Evolutionary conservation across 139 green algal species (phyloP), one percentile per base, ranked within the genome.

Genomic region (Parachlorella kessleri): DNA sequence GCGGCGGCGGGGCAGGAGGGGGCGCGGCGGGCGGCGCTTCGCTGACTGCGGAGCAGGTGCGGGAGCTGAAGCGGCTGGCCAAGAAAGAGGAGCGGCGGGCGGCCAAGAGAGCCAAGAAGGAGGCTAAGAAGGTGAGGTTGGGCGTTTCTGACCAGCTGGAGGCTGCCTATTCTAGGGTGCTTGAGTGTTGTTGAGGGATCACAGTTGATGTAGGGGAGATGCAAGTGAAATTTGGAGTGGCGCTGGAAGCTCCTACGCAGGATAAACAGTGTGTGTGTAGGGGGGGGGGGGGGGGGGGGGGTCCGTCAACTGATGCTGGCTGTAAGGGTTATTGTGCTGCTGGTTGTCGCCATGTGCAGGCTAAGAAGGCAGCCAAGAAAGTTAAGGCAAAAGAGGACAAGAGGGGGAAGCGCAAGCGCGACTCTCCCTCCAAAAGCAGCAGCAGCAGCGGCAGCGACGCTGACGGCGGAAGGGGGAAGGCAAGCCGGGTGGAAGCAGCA

Each of bases 11-110:
- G n/a, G n/a, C n/a, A n/a, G n/a, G n/a, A n/a, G n/a, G n/a, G n/a
- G n/a, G n/a, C n/a, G 55, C 18, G 24, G 32, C n/a, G 8, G 33
- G 32, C 35, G 48, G 38, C 35, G 28, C 55, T 39, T n/a, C 48
- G 3, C 66, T 89, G 55, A 87, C 54, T 9, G 41, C 36, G 3
- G 79, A 84, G n/a, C 41, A 87, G 73, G 71, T 81, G n/a, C 65
- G 55, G 28, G 36, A 76, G 73, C 59, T 87, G 37, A 81, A 78
- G n/a, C 66, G 42, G 33, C 72, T 70, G 66, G 76, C 77, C 39
- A 78, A 77, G 38, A 81, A 74, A 54, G 59, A 77, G 68, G 73
- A 78, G 55, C 81, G 74, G 38, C 76, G 68, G n/a, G 76, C 67
- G 1, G 54, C 53, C 3, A 76, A 76, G 68, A 78, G 78, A 73